A percentile compares a stretch with the other conserved stretches of the same genome.
Conservation (phyloP, 225 moss, liverwort and hornwort genomes). For the Physcomitrium patens region DNA sequence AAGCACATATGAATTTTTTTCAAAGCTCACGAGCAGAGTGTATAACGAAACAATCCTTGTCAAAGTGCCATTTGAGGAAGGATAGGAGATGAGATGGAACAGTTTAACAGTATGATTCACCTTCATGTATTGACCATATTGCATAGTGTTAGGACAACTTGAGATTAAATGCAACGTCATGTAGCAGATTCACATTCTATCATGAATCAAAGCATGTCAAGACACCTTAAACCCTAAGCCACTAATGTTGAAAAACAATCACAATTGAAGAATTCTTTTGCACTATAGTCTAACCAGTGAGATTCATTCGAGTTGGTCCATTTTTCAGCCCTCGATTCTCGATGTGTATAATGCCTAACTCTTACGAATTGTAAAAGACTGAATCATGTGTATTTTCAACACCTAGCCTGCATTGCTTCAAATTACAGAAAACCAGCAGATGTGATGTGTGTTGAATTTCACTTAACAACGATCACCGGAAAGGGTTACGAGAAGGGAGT, state of each 20-base stretch:
- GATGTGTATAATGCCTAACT: background rate
- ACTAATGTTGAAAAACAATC: background rate
- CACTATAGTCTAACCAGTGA: background rate
- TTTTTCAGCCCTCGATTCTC: background rate
- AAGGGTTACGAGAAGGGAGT: background rate
- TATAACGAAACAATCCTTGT: slow-evolving; percentile 1
- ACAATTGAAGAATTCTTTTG: background rate
- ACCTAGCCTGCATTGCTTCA: background rate
- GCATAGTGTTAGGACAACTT: no score
- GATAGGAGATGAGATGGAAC: no score
- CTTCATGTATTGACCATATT: no score
- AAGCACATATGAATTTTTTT: background rate
- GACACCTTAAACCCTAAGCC: slow-evolving; percentile 12
- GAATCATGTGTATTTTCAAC: background rate
- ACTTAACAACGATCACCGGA: background rate
- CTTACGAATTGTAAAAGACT: background rate
- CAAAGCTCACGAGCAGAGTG: background rate
- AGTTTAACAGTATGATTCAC: no score
- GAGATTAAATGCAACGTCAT: no score
- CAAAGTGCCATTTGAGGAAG: background rate
- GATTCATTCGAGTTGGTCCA: background rate
- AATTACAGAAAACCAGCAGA: background rate
- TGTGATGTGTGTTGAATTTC: no score
- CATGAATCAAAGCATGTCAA: background rate
- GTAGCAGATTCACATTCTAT: no score